Conservation (phyloP, 2,329 filamentous ascomycete genomes). For the Xylaria sp. region DNA sequence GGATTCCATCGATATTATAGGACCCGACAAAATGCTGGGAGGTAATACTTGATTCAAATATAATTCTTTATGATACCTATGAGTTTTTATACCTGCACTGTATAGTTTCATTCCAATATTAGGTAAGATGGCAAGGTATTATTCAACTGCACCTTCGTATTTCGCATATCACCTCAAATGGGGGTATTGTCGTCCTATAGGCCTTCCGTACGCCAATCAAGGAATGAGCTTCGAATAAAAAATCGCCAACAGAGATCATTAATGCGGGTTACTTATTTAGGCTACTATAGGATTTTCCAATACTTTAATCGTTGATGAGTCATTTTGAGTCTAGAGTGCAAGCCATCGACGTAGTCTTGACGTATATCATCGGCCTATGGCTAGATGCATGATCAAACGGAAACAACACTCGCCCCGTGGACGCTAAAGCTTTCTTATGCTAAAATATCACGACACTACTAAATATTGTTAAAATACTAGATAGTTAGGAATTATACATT, state of each 20-base stretch:
- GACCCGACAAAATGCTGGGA: no score
- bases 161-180: no score
- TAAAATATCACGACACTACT: background rate
- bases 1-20: no score
- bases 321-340: background rate
- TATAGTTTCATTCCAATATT: background rate
- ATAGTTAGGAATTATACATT: background rate
- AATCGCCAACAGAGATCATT: no score
- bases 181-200: no score
- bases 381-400: background rate
- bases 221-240: no score
- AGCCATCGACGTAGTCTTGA: background rate
- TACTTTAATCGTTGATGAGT: background rate
- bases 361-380: background rate
- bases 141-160: background rate
- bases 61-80: no score
- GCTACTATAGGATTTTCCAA: no score
- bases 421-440: background rate
- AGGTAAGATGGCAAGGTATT: background rate
- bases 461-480: background rate
- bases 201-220: no score
- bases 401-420: background rate
- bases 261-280: no score
- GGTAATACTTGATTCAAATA: no score
- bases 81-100: background rate